These are phyloP conservation scores for Myriosclerotinia scirpicola DNA, from an alignment of 2,329 filamentous ascomycete species.

Conservation along the genomic window DNA sequence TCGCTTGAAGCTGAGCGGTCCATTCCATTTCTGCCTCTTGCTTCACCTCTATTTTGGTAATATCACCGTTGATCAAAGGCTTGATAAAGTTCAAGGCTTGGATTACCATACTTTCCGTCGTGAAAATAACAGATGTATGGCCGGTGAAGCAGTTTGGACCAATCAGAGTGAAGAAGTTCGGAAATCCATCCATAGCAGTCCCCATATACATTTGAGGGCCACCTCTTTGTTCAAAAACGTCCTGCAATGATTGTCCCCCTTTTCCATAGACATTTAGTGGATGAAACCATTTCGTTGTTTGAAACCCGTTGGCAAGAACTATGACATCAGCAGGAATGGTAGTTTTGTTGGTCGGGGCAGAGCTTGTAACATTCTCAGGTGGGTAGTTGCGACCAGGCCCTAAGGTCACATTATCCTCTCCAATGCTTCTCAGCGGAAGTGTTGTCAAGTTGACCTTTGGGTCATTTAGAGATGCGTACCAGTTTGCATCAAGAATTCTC, in stretches of 20 bases:
- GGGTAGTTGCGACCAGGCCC: conserved; percentile 52
- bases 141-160: conserved; percentile 61
- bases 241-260: conserved; percentile 49
- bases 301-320: conserved; percentile 58
- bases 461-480: conserved; percentile 51
- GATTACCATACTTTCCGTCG: conserved; percentile 56
- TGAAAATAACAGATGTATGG: conserved; percentile 56
- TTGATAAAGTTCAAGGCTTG: conserved; percentile 56
- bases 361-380: conserved; percentile 30
- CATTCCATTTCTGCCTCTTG: conserved; percentile 49
- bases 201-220: conserved; percentile 59
- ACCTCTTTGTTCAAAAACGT: conserved; percentile 54
- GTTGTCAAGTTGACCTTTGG: conserved; percentile 54
- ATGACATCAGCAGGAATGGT: conserved; percentile 56
- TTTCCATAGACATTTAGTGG: conserved; percentile 53
- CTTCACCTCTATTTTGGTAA: conserved; percentile 49
- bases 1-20: conserved; percentile 49
- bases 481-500: conserved; percentile 53
- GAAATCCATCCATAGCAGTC: conserved; percentile 57
- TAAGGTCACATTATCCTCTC: conserved; percentile 50
- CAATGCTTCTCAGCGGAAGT: conserved; percentile 49
- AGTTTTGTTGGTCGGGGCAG: conserved; percentile 38
- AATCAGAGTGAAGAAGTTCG: conserved; percentile 60
- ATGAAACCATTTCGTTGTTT: conserved; percentile 55
- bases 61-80: conserved; percentile 49